A percentile compares a stretch with the other conserved stretches of the same genome.
Evolutionary conservation across 768 basidiomycete species (phyloP).

Genomic region (Phallus indusiatus): DNA sequence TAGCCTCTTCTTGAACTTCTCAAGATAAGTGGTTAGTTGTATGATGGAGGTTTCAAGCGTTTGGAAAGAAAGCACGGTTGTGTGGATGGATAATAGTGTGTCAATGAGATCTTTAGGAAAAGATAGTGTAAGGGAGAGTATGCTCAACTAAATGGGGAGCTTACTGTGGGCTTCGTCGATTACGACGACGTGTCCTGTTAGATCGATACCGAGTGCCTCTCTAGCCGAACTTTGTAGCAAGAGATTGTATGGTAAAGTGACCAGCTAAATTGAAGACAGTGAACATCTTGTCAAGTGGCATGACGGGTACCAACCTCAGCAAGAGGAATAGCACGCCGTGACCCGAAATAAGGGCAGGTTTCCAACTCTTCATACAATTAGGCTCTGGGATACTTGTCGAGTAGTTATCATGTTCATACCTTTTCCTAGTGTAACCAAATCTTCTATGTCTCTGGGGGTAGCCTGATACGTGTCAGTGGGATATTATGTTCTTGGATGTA

Average conservation of each 20-base stretch:
- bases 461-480: slow-evolving; percentile 42
- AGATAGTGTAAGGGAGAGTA: neutral
- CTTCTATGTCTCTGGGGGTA: slow-evolving; percentile 88
- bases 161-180: slow-evolving; percentile 96
- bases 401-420: slow-evolving; percentile 24
- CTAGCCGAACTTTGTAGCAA: slow-evolving; percentile 74
- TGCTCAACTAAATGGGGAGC: slow-evolving; percentile 21
- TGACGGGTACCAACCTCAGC: slow-evolving; percentile 55
- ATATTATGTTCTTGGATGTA: neutral
- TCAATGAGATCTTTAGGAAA: slow-evolving; percentile 59
- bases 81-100: slow-evolving; percentile 80
- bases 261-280: slow-evolving; percentile 40
- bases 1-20: slow-evolving; percentile 70
- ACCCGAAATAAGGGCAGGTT: slow-evolving; percentile 91
- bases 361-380: slow-evolving; percentile 15
- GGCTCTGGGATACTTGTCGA: neutral
- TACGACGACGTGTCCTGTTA: slow-evolving; percentile 77
- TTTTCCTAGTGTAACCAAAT: slow-evolving; percentile 67
- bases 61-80: slow-evolving; percentile 47
- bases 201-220: slow-evolving; percentile 78
- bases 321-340: slow-evolving; percentile 77
- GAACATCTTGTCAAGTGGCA: neutral
- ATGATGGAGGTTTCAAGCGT: slow-evolving; percentile 53
- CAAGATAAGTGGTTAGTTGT: slow-evolving; percentile 71
- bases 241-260: slow-evolving; percentile 92